These are phyloP conservation scores for Herpetospermum pedunculosum DNA, from an alignment of 306 rosid species.

Conservation along the genomic window DNA sequence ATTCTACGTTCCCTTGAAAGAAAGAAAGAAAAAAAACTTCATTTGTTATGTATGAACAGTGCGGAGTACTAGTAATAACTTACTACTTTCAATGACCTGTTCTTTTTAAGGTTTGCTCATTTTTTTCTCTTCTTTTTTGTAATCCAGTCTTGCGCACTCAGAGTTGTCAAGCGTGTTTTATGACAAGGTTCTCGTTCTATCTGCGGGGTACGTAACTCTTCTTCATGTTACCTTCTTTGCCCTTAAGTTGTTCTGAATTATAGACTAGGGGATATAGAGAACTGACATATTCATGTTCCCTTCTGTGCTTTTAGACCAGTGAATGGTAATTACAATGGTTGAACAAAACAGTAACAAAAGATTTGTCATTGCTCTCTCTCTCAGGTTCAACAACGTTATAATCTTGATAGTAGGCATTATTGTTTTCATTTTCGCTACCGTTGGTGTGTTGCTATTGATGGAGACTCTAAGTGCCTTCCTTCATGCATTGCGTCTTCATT, in stretches of 20 bases:
- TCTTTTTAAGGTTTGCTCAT: neutral
- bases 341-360: neutral
- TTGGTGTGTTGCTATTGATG: conserved; percentile 81
- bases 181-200: conserved; percentile 63
- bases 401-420: conserved; percentile 58
- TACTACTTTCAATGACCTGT: neutral
- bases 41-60: neutral
- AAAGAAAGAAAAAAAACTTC: neutral
- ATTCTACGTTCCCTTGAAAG: neutral
- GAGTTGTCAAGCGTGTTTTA: conserved; percentile 86
- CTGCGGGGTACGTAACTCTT: conserved; percentile 38
- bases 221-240: neutral
- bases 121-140: conserved; percentile 8
- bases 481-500: conserved; percentile 93
- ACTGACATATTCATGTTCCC: neutral
- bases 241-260: neutral
- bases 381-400: conserved; percentile 62
- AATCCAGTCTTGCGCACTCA: conserved; percentile 78
- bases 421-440: conserved; percentile 66
- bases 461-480: conserved; percentile 93
- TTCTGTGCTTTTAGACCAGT: neutral
- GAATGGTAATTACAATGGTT: neutral
- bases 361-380: neutral
- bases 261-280: neutral
- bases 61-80: neutral